A percentile compares a stretch with the other conserved stretches of the same genome.
Conservation (phyloP, 768 basidiomycete species). For the Agaricus sinodeliciosus region DNA sequence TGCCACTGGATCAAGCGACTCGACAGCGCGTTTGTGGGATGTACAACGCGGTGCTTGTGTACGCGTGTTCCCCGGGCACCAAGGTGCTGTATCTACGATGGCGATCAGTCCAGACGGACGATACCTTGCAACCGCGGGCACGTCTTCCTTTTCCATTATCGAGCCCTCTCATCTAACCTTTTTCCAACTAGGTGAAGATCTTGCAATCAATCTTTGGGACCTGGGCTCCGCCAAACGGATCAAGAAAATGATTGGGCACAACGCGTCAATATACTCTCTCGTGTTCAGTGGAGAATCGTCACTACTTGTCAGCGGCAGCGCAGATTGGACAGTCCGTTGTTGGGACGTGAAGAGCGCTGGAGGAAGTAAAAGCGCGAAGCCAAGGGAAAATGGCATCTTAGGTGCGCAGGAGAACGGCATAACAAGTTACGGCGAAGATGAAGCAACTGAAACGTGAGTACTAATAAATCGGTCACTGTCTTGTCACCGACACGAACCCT, state of each 20-base stretch:
- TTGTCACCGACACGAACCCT: slow-evolving; percentile 9
- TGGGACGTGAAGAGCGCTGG: slow-evolving; percentile 91
- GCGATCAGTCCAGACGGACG: slow-evolving; percentile 92
- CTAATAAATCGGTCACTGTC: background rate
- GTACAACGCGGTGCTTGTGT: slow-evolving; percentile 93
- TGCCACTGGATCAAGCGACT: slow-evolving; percentile 94
- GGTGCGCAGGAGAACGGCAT: slow-evolving; percentile 16
- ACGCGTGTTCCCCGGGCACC: slow-evolving; percentile 93
- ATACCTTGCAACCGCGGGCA: slow-evolving; percentile 87
- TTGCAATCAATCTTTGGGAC: slow-evolving; percentile 95
- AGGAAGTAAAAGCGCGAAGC: slow-evolving; percentile 44
- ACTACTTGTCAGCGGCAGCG: slow-evolving; percentile 82
- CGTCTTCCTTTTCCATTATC: background rate
- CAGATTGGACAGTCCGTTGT: slow-evolving; percentile 96
- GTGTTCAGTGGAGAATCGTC: slow-evolving; percentile 90
- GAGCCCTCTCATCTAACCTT: background rate
- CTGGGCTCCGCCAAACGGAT: slow-evolving; percentile 89
- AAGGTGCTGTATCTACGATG: slow-evolving; percentile 78
- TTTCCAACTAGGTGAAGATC: slow-evolving; percentile 62
- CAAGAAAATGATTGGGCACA: slow-evolving; percentile 96
- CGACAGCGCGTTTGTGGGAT: slow-evolving; percentile 96
- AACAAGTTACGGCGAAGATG: slow-evolving; percentile 37
- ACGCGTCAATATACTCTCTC: slow-evolving; percentile 81
- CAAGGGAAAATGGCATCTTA: slow-evolving; percentile 45
- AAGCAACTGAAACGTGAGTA: slow-evolving; percentile 69